Evolutionary conservation across 257 asterid genomes (phyloP).

Genomic region (Thymus quinquecostatus): DNA sequence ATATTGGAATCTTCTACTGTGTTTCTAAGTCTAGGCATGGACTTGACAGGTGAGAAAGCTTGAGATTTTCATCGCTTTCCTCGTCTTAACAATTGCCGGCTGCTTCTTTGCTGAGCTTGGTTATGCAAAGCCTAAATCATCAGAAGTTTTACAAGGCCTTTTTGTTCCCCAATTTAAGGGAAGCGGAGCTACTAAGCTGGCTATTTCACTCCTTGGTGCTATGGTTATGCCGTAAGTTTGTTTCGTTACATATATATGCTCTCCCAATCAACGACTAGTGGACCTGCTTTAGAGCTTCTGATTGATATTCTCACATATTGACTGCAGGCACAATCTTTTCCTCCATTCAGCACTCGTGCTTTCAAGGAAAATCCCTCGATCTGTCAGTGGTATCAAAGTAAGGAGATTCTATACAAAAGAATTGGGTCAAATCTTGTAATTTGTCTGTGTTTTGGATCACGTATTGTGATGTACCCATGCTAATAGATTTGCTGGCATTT

Average conservation of each 20-base stretch:
- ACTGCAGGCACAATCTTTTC: constrained; percentile 89
- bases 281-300: neutral
- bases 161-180: constrained; percentile 91
- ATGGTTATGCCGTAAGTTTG: constrained; percentile 99
- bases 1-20: constrained; percentile 9
- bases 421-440: neutral
- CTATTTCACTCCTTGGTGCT: constrained; percentile 95
- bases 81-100: constrained; percentile 78
- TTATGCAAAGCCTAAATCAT: constrained; percentile 72
- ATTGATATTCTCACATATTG: constrained; percentile 22
- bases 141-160: constrained; percentile 77
- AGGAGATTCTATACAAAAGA: constrained; percentile 21
- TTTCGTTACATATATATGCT: constrained; percentile 1
- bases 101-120: constrained; percentile 88
- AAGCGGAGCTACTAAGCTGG: constrained; percentile 85
- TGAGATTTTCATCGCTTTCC: constrained; percentile 76
- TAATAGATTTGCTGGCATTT: constrained; percentile 15
- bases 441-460: neutral
- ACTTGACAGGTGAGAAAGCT: constrained; percentile 84
- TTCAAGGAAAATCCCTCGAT: constrained; percentile 92
- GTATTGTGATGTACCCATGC: neutral
- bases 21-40: constrained; percentile 26
- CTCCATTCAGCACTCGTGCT: constrained; percentile 97
- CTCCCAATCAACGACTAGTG: neutral
- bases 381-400: constrained; percentile 78